Evolutionary conservation across 2,329 filamentous ascomycete genomes (phyloP).

Genomic region (Trichoderma simmonsii): DNA sequence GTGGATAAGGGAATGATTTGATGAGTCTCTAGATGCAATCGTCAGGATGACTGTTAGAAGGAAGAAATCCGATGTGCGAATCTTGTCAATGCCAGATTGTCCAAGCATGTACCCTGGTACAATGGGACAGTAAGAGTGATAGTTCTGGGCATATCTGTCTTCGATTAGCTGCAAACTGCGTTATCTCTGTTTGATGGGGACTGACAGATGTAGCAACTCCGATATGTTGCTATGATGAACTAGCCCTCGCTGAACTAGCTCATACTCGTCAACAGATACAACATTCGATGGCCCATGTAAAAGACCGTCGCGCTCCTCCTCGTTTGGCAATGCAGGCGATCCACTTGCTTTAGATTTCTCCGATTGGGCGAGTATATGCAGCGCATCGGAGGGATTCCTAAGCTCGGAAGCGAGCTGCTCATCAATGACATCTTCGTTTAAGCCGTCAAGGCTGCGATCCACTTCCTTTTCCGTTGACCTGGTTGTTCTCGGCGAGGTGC

Average conservation of each 20-base stretch:
- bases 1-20: neutral
- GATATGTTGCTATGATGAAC: neutral
- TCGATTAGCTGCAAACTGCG: neutral
- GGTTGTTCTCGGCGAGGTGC: neutral
- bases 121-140: conserved; percentile 6
- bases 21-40: neutral
- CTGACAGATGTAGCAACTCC: neutral
- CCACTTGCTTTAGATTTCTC: neutral
- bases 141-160: neutral
- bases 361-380: conserved; percentile 3
- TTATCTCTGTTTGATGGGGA: neutral
- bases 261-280: neutral
- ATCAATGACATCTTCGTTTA: neutral
- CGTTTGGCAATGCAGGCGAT: neutral
- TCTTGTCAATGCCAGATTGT: neutral
- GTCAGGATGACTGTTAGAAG: neutral
- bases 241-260: neutral
- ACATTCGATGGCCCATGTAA: neutral
- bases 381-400: neutral
- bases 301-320: neutral
- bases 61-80: neutral
- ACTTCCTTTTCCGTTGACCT: neutral
- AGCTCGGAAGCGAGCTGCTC: neutral
- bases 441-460: neutral
- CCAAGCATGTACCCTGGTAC: neutral